Base-by-base conservation (phyloP, 2,329 filamentous ascomycete genomes). In the Neopestalotiopsis rosae region DNA sequence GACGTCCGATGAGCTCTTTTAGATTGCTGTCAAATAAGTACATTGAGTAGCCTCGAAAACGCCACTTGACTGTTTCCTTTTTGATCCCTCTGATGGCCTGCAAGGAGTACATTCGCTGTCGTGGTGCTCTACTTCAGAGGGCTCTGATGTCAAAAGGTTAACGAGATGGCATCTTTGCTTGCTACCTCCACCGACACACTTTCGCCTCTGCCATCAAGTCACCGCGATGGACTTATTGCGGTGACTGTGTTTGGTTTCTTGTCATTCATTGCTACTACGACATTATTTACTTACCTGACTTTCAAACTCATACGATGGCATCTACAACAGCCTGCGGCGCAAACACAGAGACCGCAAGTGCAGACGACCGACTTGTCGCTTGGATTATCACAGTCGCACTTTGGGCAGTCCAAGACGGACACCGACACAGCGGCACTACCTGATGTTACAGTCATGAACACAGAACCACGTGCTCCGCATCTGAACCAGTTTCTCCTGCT, bases 401-500 rank as follows among this genome's bases (percentile, higher is more conserved):
- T 67, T 32, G 45, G 30, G 12, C 45, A 66, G 24, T 67, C 24
- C 49, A 40, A 67, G 42, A 14, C 52, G 7, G 32, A 24, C 14
- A n/a, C 64, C 9, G 24, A 20, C 3, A n/a, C 28, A 10, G 63
- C 32, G 13, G 17, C 63, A 34, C 42, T 38, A 34, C 38, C 42
- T 5, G 20, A 32, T 45, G 63, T 9, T n/a, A n/a, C 24, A n/a
- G 28, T 28, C 28, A 7, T 42, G 40, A 24, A 30, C 6, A 52
- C 10, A 7, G 28, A 58, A 28, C 38, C 38, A 28, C n/a, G 2
- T 34, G 28, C 17, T 12, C n/a, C 64, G 34, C 80, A 82, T 5
- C 85, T 85, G 0, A 92, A 92, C 72, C 91, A 93, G 77, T 91
- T 92, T 74, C 84, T 92, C 34, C 82, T 93, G 0, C 83, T 93